A percentile compares a stretch with the other conserved stretches of the same genome.
These are phyloP conservation scores for Tirmania nivea DNA, from an alignment of 495 filamentous ascomycete species.

Conservation along the genomic window DNA sequence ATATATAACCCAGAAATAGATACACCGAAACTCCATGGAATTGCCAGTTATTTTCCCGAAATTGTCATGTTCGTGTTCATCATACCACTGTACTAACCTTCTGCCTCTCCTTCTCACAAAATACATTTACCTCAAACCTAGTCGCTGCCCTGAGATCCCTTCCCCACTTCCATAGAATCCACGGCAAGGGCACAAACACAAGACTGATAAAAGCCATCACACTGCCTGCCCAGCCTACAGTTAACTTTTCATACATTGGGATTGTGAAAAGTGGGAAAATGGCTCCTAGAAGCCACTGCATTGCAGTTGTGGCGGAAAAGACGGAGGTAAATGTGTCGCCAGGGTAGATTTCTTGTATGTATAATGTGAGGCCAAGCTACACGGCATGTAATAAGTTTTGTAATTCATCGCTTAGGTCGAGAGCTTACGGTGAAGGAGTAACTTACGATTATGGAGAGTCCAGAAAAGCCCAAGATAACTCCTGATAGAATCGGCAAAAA, in stretches of 20 bases:
- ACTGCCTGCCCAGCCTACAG: slow-evolving; percentile 35
- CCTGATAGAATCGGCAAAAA: slow-evolving; percentile 27
- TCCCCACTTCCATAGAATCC: slow-evolving; percentile 29
- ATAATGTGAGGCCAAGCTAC: slow-evolving; percentile 26
- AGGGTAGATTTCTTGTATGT: slow-evolving; percentile 38
- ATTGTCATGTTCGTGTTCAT: no score
- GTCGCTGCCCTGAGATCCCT: slow-evolving; percentile 25
- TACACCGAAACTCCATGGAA: no score
- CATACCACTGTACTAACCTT: no score
- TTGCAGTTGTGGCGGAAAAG: slow-evolving; percentile 38
- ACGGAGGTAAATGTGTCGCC: slow-evolving; percentile 35
- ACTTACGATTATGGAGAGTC: slow-evolving; percentile 35
- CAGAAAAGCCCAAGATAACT: slow-evolving; percentile 44
- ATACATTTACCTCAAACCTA: slow-evolving; percentile 16
- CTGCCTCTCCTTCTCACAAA: background rate
- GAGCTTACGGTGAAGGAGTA: background rate
- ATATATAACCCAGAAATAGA: no score
- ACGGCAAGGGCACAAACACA: slow-evolving; percentile 34
- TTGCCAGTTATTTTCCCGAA: no score
- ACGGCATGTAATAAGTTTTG: slow-evolving; percentile 1
- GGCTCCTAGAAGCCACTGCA: slow-evolving; percentile 37
- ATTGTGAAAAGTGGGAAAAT: slow-evolving; percentile 38
- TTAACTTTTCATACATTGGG: slow-evolving; percentile 31
- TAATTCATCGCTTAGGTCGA: background rate
- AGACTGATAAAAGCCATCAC: slow-evolving; percentile 35